phyloP scores from a whole-genome alignment of 306 rosid species.

The Fragaria vesca region DNA sequence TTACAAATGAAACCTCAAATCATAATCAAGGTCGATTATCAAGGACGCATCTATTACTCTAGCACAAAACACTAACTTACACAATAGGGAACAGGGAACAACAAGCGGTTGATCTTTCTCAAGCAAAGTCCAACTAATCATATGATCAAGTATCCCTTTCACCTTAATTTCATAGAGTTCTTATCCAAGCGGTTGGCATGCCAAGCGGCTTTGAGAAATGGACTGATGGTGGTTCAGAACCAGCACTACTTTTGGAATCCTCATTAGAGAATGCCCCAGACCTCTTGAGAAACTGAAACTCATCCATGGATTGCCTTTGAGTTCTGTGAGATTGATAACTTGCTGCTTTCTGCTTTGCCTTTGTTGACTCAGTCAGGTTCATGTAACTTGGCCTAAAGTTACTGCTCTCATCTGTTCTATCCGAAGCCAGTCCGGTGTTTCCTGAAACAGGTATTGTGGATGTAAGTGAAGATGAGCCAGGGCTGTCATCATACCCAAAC shows the following conservation, averaged over 20 bases:
- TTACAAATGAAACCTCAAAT: conserved; percentile 27
- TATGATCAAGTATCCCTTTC: conserved; percentile 18
- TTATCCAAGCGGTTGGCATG: conserved; percentile 50
- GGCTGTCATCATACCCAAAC: conserved; percentile 77
- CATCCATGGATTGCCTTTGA: conserved; percentile 95
- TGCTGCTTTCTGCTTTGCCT: conserved; percentile 55
- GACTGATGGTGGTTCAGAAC: conserved; percentile 60
- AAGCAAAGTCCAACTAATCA: conserved; percentile 26
- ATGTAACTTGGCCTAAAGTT: conserved; percentile 69
- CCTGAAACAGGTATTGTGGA: conserved; percentile 79
- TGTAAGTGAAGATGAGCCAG: conserved; percentile 86
- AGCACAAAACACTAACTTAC: conserved; percentile 7
- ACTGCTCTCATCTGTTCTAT: conserved; percentile 66
- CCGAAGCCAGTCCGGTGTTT: conserved; percentile 53
- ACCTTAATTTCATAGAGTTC: conserved; percentile 44
- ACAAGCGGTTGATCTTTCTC: conserved; percentile 70
- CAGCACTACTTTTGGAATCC: conserved; percentile 77
- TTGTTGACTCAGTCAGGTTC: conserved; percentile 84
- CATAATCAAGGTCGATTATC: neutral
- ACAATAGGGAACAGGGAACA: conserved; percentile 43
- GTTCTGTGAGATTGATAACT: conserved; percentile 47
- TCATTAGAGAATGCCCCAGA: conserved; percentile 58
- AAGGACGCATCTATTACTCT: conserved; percentile 11
- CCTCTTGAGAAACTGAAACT: conserved; percentile 72
- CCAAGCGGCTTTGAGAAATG: conserved; percentile 64